Evolutionary conservation across 1,284 basidiomycete species (phyloP).

Genomic region (Ganoderma multipileum): DNA sequence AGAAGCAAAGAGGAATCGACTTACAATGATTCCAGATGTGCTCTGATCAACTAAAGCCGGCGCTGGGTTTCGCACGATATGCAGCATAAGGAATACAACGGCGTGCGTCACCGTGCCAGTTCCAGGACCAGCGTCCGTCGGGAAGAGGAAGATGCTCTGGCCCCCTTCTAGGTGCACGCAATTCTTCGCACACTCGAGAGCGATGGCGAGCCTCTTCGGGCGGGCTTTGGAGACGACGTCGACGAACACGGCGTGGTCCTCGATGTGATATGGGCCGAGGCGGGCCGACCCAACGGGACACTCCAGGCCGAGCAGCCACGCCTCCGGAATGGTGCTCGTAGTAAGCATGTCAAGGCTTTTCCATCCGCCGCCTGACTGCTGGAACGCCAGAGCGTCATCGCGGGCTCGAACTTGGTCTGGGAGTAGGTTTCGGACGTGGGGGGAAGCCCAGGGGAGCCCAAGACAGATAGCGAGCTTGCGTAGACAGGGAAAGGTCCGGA

Average conservation of each 20-base stretch:
- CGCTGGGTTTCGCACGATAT: background rate
- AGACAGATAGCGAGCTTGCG: conserved; percentile 10
- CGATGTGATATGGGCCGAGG: conserved; percentile 1
- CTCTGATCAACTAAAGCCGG: background rate
- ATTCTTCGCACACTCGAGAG: background rate
- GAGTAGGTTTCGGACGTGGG: background rate
- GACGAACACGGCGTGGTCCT: background rate
- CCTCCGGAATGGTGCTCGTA: background rate
- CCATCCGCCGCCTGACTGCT: conserved; percentile 9
- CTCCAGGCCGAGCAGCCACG: conserved; percentile 6
- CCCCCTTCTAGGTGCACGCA: background rate
- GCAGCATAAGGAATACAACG: background rate
- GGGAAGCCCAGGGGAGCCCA: too few species aligned
- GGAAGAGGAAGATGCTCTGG: conserved; percentile 6
- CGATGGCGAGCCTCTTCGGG: background rate
- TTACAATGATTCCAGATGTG: background rate
- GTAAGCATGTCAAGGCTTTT: conserved; percentile 7
- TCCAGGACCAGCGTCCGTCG: background rate
- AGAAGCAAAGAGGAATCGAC: background rate
- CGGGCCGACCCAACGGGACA: conserved; percentile 10
- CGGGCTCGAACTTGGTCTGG: background rate
- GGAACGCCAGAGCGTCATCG: conserved; percentile 5
- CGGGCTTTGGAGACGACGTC: conserved; percentile 11
- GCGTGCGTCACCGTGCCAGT: background rate
- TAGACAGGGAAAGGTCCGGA: conserved; percentile 12